Base-by-base conservation (phyloP, 257 asterid genomes). In the Ocimum tenuiflorum region DNA sequence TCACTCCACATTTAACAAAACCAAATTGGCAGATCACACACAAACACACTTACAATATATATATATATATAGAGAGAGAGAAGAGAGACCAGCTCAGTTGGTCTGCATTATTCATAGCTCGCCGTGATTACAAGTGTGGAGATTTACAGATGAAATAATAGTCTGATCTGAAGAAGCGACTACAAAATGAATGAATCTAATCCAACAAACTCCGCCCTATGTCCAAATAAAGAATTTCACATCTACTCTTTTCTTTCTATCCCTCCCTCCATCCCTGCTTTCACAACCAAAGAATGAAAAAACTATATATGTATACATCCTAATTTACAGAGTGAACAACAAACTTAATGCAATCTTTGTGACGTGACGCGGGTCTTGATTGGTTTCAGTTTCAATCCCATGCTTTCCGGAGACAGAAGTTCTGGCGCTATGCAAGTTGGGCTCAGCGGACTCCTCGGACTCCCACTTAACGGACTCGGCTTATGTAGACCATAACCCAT, bases 331-430 rank as follows among this genome's bases (percentile, higher is more conserved):
- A 35, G 56, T 14, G 33, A n/a, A 67, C 48, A 49, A 60, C 48
- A 19, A 65, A 75, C 67, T 58, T 65, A 76, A 55, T 69, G 69
- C 51, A 41, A 53, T 75, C 81, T 75, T 54, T 63, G 63, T 7
- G 75, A 31, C 17, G 76, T 36, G 61, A 75, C 58, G 64, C 76
- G 76, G 41, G 80, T 91, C 84, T 80, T 88, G 85, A 91, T 91
- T 7, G 97, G 97, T 65, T 91, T 91, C 12, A 91, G 81, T 46
- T 88, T 88, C 84, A 91, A 65, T 20, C 97, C 97, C 96, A 91
- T 85, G 87, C 94, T 91, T 75, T 88, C 91, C 2, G 97, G 95
- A 15, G 97, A 86, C 35, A 91, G 82, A 49, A 88, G 94, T 60
- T 91, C 96, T 0, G 97, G 95, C 4, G 97, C 75, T 23, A 91